phyloP scores from a whole-genome alignment of 305 asterid genomes.

The Ilex paraguariensis region DNA sequence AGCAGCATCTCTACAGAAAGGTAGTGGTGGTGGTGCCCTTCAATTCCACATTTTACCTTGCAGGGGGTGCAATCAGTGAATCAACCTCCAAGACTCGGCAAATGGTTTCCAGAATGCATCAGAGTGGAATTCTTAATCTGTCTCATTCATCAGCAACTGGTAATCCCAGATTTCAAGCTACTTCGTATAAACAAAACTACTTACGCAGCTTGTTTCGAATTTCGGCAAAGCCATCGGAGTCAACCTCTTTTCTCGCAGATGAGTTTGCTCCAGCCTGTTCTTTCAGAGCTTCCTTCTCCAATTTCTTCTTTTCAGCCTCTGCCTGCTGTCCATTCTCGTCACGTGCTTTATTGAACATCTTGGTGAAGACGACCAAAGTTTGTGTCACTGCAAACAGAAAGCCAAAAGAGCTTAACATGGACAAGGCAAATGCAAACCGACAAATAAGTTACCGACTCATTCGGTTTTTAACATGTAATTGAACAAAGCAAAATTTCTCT shows the following conservation, averaged over 20 bases:
- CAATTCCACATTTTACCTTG: too few species aligned
- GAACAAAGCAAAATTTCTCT: not conserved
- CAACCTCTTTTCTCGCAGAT: slow-evolving; percentile 66
- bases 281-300: slow-evolving; percentile 91
- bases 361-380: slow-evolving; percentile 71
- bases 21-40: too few species aligned
- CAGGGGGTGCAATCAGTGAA: too few species aligned
- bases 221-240: slow-evolving; percentile 52
- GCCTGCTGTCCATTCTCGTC: slow-evolving; percentile 82
- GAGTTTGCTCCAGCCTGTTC: slow-evolving; percentile 70
- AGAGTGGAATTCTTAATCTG: slow-evolving; percentile 1
- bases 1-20: too few species aligned
- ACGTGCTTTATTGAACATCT: slow-evolving; percentile 76
- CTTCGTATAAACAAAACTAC: slow-evolving; percentile 5
- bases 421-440: not conserved
- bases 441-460: not conserved
- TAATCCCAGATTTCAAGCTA: too few species aligned
- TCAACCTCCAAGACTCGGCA: too few species aligned
- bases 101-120: too few species aligned
- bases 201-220: slow-evolving; percentile 35
- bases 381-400: slow-evolving; percentile 71
- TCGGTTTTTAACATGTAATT: not conserved
- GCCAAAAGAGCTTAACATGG: slow-evolving; percentile 9
- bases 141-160: too few species aligned
- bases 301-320: slow-evolving; percentile 85